Percentiles rank a stretch among this genome's conserved stretches.
Evolutionary conservation across 2,329 filamentous ascomycete genomes (phyloP).

Genomic region (Lasiodiplodia citricola): DNA sequence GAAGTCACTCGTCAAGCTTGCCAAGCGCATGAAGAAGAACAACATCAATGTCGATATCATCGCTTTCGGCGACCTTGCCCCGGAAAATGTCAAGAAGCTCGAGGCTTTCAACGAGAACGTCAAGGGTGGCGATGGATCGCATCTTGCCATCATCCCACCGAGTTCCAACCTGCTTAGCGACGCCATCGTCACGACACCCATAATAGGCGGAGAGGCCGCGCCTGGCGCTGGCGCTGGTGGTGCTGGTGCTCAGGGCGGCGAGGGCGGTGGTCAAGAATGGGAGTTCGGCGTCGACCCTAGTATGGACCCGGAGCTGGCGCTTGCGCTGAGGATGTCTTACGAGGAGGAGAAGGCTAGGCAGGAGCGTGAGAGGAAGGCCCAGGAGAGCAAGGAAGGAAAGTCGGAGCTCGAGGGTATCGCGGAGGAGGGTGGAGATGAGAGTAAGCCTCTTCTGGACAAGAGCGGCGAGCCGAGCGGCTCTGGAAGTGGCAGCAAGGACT

Average conservation of each 20-base stretch:
- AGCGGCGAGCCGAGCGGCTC: conserved; percentile 69
- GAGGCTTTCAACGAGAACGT: conserved; percentile 92
- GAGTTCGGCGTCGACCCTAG: conserved; percentile 91
- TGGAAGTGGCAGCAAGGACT: conserved; percentile 44
- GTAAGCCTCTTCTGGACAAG: conserved; percentile 66
- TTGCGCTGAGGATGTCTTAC: conserved; percentile 95
- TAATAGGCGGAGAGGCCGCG: conserved; percentile 81
- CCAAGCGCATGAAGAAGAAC: conserved; percentile 99
- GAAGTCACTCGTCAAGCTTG: conserved; percentile 84
- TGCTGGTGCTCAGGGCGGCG: conserved; percentile 59
- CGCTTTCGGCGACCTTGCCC: conserved; percentile 90
- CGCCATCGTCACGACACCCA: conserved; percentile 85
- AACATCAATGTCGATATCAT: conserved; percentile 93
- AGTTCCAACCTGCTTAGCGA: conserved; percentile 92
- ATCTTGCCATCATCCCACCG: conserved; percentile 88
- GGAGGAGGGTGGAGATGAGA: conserved; percentile 61
- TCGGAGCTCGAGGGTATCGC: conserved; percentile 80
- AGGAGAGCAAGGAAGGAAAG: conserved; percentile 73
- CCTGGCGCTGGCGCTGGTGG: conserved; percentile 61
- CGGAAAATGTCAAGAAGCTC: conserved; percentile 87
- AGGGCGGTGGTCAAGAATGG: conserved; percentile 66
- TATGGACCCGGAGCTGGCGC: conserved; percentile 89
- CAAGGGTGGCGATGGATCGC: conserved; percentile 87
- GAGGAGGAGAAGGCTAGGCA: conserved; percentile 96
- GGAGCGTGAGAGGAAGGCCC: conserved; percentile 81